phyloP scores from a whole-genome alignment of 768 basidiomycete species.

The Rossbeevera mucosa region DNA sequence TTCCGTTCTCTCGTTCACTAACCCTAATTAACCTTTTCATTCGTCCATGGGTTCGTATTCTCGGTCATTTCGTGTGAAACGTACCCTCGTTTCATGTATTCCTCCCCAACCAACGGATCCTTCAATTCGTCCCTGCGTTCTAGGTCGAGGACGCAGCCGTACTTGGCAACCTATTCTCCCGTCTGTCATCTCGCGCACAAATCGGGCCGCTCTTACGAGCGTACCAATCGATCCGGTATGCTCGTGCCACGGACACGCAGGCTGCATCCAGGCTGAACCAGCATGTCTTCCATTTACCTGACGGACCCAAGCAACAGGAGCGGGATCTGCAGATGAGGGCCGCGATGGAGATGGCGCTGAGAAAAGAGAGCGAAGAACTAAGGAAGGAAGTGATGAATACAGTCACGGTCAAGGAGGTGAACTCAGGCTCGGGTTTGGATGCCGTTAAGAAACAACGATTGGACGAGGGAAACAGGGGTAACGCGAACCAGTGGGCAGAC shows the following conservation, averaged over 20 bases:
- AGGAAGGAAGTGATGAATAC: slow-evolving; percentile 9
- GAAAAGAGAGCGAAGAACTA: slow-evolving; percentile 15
- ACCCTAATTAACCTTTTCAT: background rate
- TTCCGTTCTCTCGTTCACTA: background rate
- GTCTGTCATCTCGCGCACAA: slow-evolving; percentile 39
- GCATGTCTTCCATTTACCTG: slow-evolving; percentile 50
- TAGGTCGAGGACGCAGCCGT: slow-evolving; percentile 36
- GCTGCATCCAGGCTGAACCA: slow-evolving; percentile 47
- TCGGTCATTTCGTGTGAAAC: background rate
- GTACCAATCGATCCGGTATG: slow-evolving; percentile 48
- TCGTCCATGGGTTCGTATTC: background rate
- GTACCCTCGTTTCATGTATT: background rate
- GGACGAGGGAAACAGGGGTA: slow-evolving; percentile 21
- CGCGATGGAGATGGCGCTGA: slow-evolving; percentile 42
- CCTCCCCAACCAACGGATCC: background rate
- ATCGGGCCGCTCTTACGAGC: slow-evolving; percentile 44
- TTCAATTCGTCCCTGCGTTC: background rate
- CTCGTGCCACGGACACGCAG: slow-evolving; percentile 49
- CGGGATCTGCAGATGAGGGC: slow-evolving; percentile 49
- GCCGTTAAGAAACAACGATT: background rate
- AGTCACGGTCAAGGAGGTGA: background rate
- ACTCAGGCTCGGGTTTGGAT: background rate
- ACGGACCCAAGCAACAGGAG: slow-evolving; percentile 47
- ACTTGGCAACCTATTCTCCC: slow-evolving; percentile 49
- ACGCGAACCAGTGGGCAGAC: slow-evolving; percentile 58